Conservation (phyloP, 2,329 filamentous ascomycete species). For the Rhinocladiella mackenziei region DNA sequence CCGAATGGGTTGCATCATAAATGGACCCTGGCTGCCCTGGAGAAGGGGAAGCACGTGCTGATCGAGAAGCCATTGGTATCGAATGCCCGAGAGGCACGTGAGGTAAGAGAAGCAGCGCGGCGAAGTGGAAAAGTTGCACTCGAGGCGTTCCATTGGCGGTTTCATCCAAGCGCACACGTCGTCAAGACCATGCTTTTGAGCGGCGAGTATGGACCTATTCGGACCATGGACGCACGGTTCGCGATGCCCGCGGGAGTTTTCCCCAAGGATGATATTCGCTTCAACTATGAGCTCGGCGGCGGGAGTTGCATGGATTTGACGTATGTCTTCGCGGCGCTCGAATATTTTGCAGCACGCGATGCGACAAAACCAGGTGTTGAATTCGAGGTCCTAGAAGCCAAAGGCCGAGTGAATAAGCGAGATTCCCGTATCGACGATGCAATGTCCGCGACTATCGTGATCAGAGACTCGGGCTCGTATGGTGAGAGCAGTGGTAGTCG, state of each 20-base stretch:
- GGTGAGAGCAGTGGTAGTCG: too few relatives aligned
- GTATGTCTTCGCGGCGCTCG: conserved; percentile 10
- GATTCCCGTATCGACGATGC: too few relatives aligned
- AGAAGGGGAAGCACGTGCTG: conserved; percentile 52
- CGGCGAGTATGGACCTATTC: conserved; percentile 7
- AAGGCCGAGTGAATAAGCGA: neutral
- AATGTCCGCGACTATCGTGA: too few relatives aligned
- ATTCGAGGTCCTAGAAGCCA: conserved; percentile 5
- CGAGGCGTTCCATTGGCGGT: conserved; percentile 52
- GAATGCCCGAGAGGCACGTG: conserved; percentile 45
- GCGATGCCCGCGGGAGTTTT: conserved; percentile 3
- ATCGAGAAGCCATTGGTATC: conserved; percentile 54
- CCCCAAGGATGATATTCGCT: conserved; percentile 11
- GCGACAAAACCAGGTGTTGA: conserved; percentile 3
- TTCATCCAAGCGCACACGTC: conserved; percentile 47
- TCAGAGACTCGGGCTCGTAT: too few relatives aligned
- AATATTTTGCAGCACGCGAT: conserved; percentile 7
- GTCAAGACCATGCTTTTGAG: conserved; percentile 35
- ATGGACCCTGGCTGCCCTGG: conserved; percentile 47
- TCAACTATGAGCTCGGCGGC: conserved; percentile 17
- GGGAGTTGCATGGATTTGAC: conserved; percentile 15
- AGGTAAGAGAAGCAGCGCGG: conserved; percentile 42
- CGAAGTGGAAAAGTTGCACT: conserved; percentile 46
- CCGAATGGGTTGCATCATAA: conserved; percentile 50
- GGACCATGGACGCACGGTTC: neutral